Evolutionary conservation across 2,329 filamentous ascomycete genomes (phyloP), one percentile per base, ranked within the genome.

Genomic region (Colletotrichum destructivum): DNA sequence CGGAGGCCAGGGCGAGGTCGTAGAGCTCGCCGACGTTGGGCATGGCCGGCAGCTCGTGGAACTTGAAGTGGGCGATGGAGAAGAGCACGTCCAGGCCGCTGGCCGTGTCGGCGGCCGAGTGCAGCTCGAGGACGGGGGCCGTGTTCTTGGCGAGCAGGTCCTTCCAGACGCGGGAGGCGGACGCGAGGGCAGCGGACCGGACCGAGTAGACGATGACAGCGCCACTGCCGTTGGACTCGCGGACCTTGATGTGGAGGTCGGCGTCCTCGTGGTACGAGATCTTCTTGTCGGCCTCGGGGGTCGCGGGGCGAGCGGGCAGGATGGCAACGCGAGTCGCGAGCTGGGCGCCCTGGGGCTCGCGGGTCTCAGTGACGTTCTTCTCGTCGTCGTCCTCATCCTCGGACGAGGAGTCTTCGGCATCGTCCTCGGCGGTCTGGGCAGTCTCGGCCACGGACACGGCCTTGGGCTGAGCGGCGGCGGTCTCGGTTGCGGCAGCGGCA

Each of bases 41-140:
- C 35, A 66, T 51, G 44, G 69, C 38, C 18, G 69, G 69, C n/a
- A 71, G 69, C 52, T 71, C 57, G 57, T 71, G 69, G 64, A 71
- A 71, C 52, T 71, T 71, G 69, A 68, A 71, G 57, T 71, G 69
- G 13, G 64, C 64, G 35, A 71, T 62, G n/a, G 69, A 71, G 46
- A 71, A 71, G n/a, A 71, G 64, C 2, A 66, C 57, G 16, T 71
- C 69, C 2, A 71, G 64, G 4, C 69, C 69, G 38, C n/a, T 18
- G 38, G 52, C 51, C 9, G 69, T 71, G 64, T 71, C 69, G 23
- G 69, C 69, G 44, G 64, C 15, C 21, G 69, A 71, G 23, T 55
- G 31, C n/a, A 71, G 64, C 44, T 71, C 69, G 15, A 71, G 18
- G 35, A 71, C 65, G 21, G 64, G 11, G 12, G 65, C 52, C 35